Conservation (phyloP, 371 early-diverging fungal species). For the Mucor lusitanicus region DNA sequence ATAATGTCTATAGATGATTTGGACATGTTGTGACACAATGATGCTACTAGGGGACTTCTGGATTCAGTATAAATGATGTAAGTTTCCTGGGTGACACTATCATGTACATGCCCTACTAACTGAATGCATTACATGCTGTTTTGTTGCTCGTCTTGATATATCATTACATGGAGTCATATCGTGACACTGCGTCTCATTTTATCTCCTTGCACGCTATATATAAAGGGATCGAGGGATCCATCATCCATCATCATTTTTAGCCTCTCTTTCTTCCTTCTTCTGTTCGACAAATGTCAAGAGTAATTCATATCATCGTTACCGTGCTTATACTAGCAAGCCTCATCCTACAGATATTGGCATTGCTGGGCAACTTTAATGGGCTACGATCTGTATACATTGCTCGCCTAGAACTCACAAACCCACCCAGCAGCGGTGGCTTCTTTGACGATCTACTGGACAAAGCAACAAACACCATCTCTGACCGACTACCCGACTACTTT, state of each 20-base stretch:
- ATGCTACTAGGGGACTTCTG: neutral
- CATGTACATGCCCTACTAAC: neutral
- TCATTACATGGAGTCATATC: neutral
- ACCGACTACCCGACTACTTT: constrained; percentile 9
- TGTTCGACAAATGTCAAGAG: constrained; percentile 6
- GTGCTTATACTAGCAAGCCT: constrained; percentile 22
- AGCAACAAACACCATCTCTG: neutral
- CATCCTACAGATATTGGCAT: constrained; percentile 16
- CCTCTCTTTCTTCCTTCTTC: neutral
- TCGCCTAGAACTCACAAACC: constrained; percentile 4
- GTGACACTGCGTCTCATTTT: neutral
- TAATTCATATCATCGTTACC: constrained; percentile 6
- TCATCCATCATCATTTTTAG: neutral
- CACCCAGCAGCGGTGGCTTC: neutral
- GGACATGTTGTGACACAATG: neutral
- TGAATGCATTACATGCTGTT: neutral
- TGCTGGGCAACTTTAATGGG: constrained; percentile 19
- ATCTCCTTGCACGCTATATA: neutral
- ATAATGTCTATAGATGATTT: neutral
- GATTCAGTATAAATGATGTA: neutral
- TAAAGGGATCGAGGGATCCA: neutral
- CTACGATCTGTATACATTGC: constrained; percentile 20
- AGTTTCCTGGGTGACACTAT: neutral
- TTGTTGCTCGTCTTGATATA: neutral
- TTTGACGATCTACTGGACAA: neutral